Evolutionary conservation across 805 yeast genomes (phyloP).

Genomic region (Pichia sporocuriosa): DNA sequence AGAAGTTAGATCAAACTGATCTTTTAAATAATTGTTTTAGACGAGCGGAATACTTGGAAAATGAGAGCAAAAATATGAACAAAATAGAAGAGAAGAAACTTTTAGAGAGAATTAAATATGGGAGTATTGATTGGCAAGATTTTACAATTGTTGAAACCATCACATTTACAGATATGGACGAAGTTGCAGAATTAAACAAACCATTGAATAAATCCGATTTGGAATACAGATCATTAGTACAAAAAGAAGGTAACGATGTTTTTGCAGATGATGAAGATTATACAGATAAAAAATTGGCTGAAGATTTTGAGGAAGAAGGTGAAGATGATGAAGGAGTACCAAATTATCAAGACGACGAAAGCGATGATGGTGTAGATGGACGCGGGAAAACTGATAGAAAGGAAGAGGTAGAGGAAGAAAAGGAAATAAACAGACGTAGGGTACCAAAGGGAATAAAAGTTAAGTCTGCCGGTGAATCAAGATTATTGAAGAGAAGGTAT

Average conservation of each 20-base stretch:
- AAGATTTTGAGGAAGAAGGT: constrained; percentile 6
- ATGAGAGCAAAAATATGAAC: constrained; percentile 29
- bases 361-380: constrained; percentile 9
- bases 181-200: constrained; percentile 44
- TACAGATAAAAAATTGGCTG: constrained; percentile 1
- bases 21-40: constrained; percentile 42
- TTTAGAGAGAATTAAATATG: constrained; percentile 47
- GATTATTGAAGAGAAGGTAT: constrained; percentile 34
- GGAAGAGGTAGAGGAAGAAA: not conserved
- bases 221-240: constrained; percentile 53
- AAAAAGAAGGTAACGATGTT: constrained; percentile 29
- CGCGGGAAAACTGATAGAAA: not conserved
- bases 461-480: constrained; percentile 63
- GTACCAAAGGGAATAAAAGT: constrained; percentile 52
- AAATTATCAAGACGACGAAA: constrained; percentile 9
- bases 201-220: constrained; percentile 56
- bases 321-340: constrained; percentile 14
- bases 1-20: constrained; percentile 22
- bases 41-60: constrained; percentile 49
- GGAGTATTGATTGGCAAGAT: constrained; percentile 83
- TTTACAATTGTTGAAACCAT: constrained; percentile 67
- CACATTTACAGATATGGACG: constrained; percentile 55
- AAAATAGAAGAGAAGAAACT: constrained; percentile 28
- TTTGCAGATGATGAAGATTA: constrained; percentile 1
- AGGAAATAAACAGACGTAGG: not conserved